Percentiles rank a stretch among this genome's conserved stretches.
Evolutionary conservation across 306 rosid genomes (phyloP).

Genomic region (Dalbergia oliveri): DNA sequence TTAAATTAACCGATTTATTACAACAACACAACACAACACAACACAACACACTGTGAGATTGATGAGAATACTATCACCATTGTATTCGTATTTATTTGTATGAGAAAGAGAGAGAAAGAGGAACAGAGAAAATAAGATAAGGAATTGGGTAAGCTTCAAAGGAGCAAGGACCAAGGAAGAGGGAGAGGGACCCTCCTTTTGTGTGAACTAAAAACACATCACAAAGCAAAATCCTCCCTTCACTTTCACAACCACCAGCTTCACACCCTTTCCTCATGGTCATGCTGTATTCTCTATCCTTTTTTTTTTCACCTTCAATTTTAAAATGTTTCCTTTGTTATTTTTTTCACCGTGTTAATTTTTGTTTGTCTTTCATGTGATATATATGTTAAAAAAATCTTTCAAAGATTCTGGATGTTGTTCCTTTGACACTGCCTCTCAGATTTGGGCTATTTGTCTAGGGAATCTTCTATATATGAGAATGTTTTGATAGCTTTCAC

Average conservation of each 20-base stretch:
- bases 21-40: slow-evolving; percentile 20
- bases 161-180: slow-evolving; percentile 1
- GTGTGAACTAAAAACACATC: slow-evolving; percentile 22
- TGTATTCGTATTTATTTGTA: background rate
- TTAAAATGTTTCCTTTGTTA: background rate
- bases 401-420: slow-evolving; percentile 4
- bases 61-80: slow-evolving; percentile 3
- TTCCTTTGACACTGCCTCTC: background rate
- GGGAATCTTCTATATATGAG: slow-evolving; percentile 28
- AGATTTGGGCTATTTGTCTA: slow-evolving; percentile 4
- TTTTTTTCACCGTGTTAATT: background rate
- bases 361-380: background rate
- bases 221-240: slow-evolving; percentile 30
- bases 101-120: background rate
- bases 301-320: background rate
- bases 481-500: slow-evolving; percentile 37
- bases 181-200: slow-evolving; percentile 31
- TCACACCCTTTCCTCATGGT: slow-evolving; percentile 25
- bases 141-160: background rate
- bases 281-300: background rate
- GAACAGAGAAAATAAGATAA: slow-evolving; percentile 12
- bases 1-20: slow-evolving; percentile 62
- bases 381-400: slow-evolving; percentile 9
- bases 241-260: slow-evolving; percentile 39
- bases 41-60: background rate